Evolutionary conservation across 1,284 basidiomycete genomes (phyloP).

Genomic region (Chalciporus sp.): DNA sequence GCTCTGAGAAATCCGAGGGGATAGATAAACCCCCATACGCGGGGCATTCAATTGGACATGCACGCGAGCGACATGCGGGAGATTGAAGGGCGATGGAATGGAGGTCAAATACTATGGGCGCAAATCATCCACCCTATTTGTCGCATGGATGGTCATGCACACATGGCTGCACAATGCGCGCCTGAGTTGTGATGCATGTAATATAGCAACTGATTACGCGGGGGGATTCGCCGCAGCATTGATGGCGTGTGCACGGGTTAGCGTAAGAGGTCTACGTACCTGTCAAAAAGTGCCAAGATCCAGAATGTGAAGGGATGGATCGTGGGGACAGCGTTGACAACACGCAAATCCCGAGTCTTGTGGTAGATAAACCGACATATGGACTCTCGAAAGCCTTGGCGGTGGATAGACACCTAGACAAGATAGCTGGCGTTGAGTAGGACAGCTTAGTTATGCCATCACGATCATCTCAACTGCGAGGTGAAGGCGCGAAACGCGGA

Average conservation of each 20-base stretch:
- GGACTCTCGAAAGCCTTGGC: too few relatives aligned
- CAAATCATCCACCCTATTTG: too few relatives aligned
- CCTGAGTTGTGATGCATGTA: too few relatives aligned
- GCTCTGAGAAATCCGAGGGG: slow-evolving; percentile 28
- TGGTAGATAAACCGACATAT: neutral
- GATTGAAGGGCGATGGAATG: neutral
- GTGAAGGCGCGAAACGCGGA: neutral
- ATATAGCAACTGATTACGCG: neutral
- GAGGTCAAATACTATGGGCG: too few relatives aligned
- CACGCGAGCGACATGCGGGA: neutral
- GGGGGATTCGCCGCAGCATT: neutral
- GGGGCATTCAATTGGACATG: neutral
- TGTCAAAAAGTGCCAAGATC: neutral
- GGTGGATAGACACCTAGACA: too few relatives aligned
- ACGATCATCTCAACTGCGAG: neutral
- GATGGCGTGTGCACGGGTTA: neutral
- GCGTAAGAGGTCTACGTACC: neutral
- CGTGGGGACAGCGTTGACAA: neutral
- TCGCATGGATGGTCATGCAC: too few relatives aligned
- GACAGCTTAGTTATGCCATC: neutral
- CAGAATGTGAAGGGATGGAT: neutral
- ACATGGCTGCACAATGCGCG: too few relatives aligned
- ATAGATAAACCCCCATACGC: slow-evolving; percentile 3
- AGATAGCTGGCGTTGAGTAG: neutral
- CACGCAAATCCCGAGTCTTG: neutral